Evolutionary conservation across 176 grass and related monocot genomes (phyloP).

Genomic region (Oryza longistaminata): DNA sequence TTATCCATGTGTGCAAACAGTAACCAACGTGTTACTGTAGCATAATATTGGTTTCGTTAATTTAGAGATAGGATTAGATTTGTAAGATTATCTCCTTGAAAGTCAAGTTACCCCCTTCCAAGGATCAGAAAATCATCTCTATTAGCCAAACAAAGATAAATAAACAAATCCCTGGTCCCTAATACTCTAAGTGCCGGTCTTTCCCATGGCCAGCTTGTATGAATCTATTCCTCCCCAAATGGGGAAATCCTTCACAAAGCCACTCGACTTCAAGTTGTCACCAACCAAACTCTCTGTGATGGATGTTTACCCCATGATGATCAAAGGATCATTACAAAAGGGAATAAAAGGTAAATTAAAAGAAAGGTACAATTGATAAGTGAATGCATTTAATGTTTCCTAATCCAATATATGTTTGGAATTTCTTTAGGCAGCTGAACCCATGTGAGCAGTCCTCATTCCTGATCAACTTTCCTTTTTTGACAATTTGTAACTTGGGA

Average conservation of each 20-base stretch:
- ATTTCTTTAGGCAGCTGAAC: background rate
- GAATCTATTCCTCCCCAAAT: background rate
- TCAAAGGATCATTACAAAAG: too few species aligned
- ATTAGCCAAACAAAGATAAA: too few species aligned
- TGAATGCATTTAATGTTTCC: background rate
- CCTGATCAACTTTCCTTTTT: background rate
- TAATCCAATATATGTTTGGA: background rate
- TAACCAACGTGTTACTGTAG: background rate
- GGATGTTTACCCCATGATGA: background rate
- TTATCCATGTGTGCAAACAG: background rate
- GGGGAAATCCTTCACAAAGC: background rate
- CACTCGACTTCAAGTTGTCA: background rate
- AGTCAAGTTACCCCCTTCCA: background rate
- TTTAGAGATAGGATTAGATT: background rate
- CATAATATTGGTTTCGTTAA: background rate
- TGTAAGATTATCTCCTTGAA: background rate
- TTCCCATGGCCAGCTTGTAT: background rate
- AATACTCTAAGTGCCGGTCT: background rate
- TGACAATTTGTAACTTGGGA: background rate
- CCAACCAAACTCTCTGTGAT: background rate
- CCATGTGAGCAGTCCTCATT: background rate
- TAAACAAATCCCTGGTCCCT: too few species aligned
- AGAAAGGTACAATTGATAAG: background rate
- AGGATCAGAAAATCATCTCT: background rate
- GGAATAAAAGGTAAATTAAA: background rate